A percentile compares a stretch with the other conserved stretches of the same genome.
Conservation (phyloP, 2,329 filamentous ascomycete genomes). For the Aspergillus sp. region DNA sequence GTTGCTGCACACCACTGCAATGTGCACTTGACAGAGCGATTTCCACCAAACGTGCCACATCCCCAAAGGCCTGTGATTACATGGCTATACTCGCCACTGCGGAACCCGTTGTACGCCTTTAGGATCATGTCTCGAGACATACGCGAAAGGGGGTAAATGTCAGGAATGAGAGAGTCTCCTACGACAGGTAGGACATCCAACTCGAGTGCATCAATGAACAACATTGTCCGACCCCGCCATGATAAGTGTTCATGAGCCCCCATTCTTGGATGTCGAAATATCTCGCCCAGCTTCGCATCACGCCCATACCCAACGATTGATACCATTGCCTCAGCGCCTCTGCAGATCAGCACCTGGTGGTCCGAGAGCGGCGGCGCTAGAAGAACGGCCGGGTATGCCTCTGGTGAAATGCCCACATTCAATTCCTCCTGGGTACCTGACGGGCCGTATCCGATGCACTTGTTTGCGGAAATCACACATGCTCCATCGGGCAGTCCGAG, state of each 20-base stretch:
- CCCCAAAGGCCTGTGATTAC: constrained; percentile 4
- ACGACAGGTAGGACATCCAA: constrained; percentile 1
- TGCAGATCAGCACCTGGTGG: constrained; percentile 7
- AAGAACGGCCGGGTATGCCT: constrained; percentile 1
- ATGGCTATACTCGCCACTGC: constrained; percentile 2
- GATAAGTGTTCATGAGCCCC: background rate
- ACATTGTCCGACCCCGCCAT: constrained; percentile 3
- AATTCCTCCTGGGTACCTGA: constrained; percentile 10
- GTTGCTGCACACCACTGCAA: constrained; percentile 11
- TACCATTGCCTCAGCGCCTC: constrained; percentile 4
- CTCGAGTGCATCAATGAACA: constrained; percentile 10
- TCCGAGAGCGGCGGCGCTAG: constrained; percentile 4
- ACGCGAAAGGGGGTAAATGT: constrained; percentile 1
- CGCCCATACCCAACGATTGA: constrained; percentile 5
- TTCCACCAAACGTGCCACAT: constrained; percentile 6
- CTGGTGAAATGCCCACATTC: background rate
- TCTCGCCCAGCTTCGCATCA: background rate
- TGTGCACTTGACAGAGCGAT: constrained; percentile 7
- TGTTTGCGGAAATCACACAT: constrained; percentile 6
- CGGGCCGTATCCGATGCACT: constrained; percentile 5
- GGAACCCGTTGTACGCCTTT: constrained; percentile 2
- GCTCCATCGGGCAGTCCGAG: background rate
- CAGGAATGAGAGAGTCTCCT: constrained; percentile 1
- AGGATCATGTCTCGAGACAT: constrained; percentile 3
- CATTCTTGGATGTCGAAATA: background rate